A percentile compares a stretch with the other conserved stretches of the same genome.
Evolutionary conservation across 345 rosid genomes (phyloP).

Genomic region (Populus davidiana): DNA sequence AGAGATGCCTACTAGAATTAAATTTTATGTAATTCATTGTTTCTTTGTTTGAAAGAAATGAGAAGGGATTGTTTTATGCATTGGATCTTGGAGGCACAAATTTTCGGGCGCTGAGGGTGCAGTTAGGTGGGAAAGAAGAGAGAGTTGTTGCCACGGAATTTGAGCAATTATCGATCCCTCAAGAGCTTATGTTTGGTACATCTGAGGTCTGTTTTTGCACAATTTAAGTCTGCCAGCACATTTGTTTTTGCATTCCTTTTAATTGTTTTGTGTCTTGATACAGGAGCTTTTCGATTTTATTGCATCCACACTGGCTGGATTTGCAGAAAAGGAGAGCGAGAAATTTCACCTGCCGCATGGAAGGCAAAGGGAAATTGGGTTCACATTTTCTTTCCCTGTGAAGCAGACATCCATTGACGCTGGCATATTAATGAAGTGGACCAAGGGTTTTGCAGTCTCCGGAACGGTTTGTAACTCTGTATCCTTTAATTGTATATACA

Average conservation of each 20-base stretch:
- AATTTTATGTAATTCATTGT: neutral
- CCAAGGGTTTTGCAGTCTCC: constrained; percentile 79
- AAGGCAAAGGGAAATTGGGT: constrained; percentile 73
- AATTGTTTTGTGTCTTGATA: neutral
- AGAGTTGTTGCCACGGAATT: constrained; percentile 61
- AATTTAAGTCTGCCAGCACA: neutral
- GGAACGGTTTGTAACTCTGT: constrained; percentile 59
- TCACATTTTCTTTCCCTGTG: constrained; percentile 89
- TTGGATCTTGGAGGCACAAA: constrained; percentile 93
- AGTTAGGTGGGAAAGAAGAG: constrained; percentile 64
- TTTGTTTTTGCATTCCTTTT: neutral
- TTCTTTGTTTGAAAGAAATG: constrained; percentile 45
- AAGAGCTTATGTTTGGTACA: constrained; percentile 68
- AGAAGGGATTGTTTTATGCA: constrained; percentile 82
- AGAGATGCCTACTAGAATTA: too few relatives aligned
- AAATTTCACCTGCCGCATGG: constrained; percentile 49
- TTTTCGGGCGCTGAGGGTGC: constrained; percentile 70
- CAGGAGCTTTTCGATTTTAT: constrained; percentile 82
- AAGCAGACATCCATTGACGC: constrained; percentile 71
- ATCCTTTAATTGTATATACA: neutral
- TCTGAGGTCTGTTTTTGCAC: constrained; percentile 49
- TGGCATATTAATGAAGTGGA: constrained; percentile 77
- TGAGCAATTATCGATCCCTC: constrained; percentile 69
- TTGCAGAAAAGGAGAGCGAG: constrained; percentile 50
- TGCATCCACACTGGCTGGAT: constrained; percentile 54